phyloP scores from a whole-genome alignment of 805 yeast genomes.

The Myxozyma mucilagina region DNA sequence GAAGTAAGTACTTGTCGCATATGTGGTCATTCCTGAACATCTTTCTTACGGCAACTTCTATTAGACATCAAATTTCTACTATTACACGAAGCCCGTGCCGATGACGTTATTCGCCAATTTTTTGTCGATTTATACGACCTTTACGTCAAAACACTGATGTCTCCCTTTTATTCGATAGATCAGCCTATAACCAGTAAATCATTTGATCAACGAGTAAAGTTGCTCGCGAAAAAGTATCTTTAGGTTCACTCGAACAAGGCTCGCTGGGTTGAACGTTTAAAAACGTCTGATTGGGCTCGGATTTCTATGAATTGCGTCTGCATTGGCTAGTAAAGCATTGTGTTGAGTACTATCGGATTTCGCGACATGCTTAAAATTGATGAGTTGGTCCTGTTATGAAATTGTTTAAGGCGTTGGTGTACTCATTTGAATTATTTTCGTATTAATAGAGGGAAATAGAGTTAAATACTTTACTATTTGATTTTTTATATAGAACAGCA shows the following conservation, averaged over 20 bases:
- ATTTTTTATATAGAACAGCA: too few relatives aligned
- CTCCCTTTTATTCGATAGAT: conserved; percentile 80
- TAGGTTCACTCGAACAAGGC: conserved; percentile 34
- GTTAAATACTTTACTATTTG: too few relatives aligned
- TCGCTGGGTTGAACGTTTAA: too few relatives aligned
- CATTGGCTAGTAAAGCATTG: background rate
- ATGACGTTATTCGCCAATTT: conserved; percentile 77
- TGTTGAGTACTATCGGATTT: background rate
- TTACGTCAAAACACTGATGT: conserved; percentile 79
- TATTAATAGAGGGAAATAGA: background rate
- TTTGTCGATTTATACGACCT: conserved; percentile 83
- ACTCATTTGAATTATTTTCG: background rate
- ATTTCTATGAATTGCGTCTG: background rate
- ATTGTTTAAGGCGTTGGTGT: background rate
- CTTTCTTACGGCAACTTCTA: background rate
- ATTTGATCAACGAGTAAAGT: conserved; percentile 73
- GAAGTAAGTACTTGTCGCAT: conserved; percentile 45
- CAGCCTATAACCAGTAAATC: conserved; percentile 70
- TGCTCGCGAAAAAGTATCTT: conserved; percentile 73
- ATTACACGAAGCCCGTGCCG: conserved; percentile 62
- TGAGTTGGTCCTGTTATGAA: background rate
- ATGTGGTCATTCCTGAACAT: background rate
- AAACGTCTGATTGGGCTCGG: background rate
- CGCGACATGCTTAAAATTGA: background rate
- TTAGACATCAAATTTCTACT: conserved; percentile 69